Base-by-base conservation (phyloP, 257 asterid species). In the Leptodermis oblonga region DNA sequence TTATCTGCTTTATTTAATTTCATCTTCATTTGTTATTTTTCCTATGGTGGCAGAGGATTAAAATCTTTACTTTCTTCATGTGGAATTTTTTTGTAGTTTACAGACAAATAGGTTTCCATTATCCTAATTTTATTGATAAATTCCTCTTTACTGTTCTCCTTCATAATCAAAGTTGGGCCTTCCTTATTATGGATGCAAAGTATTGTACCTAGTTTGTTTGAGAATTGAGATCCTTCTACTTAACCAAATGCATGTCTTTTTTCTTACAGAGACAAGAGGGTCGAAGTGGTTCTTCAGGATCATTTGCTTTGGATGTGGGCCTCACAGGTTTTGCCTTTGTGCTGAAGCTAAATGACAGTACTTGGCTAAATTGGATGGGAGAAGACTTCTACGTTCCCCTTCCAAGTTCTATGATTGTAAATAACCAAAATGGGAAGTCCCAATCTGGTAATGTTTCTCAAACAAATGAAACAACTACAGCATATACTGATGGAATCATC, bases 351-450 rank as follows among this genome's bases (percentile, higher is more conserved):
- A 76, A 85, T 62, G 88, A 86, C 6, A 77, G 79, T 48, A 85
- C 85, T 17, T 94, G 99, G 99, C 75, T 94, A 81, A 85, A 86
- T 82, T 79, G 76, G 78, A 61, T 77, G 33, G 99, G 99, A 39
- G 83, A 85, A 53, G 97, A 94, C 81, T 94, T 94, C 76, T 86
- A 71, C 79, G 66, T 87, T 63, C 96, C 96, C 23, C 74, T 94
- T 25, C 25, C 91, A 75, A 80, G 75, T 68, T 69, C 76, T 28
- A 71, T 63, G 70, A 75, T 33, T 65, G 58, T 72, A 53, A 78
- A 73, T n/a, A 52, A 71, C 51, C 72, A 69, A 64, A 45, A 68
- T 73, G 73, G 71, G 34, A 54, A 65, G 45, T 62, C 73, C 37
- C 79, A 74, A 64, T 65, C 87, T 25, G 79, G 64, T 41, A 67